phyloP scores from a whole-genome alignment of 768 basidiomycete genomes.

The Boletellus emodensis region DNA sequence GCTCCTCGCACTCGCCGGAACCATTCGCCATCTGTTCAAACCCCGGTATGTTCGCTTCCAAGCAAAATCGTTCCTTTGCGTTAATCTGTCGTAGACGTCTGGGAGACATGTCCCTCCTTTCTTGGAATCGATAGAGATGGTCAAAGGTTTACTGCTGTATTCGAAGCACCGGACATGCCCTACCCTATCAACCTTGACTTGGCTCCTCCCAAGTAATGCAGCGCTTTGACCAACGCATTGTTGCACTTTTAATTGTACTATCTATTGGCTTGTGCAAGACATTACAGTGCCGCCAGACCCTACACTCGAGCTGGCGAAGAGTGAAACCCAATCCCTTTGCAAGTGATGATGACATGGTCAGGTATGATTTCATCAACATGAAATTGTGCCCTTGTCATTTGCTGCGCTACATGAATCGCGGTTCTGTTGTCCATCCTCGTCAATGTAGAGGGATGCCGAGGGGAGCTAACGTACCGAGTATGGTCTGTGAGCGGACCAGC shows the following conservation, averaged over 20 bases:
- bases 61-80: neutral
- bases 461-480: slow-evolving; percentile 46
- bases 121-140: slow-evolving; percentile 63
- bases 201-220: slow-evolving; percentile 22
- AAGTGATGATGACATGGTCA: slow-evolving; percentile 47
- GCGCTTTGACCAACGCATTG: slow-evolving; percentile 5
- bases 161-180: neutral
- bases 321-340: slow-evolving; percentile 62
- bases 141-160: slow-evolving; percentile 1
- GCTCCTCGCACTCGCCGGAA: slow-evolving; percentile 79
- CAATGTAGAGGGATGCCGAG: neutral
- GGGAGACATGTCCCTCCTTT: slow-evolving; percentile 83
- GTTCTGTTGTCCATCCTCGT: slow-evolving; percentile 34
- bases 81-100: slow-evolving; percentile 51
- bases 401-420: slow-evolving; percentile 71
- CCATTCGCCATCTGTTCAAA: slow-evolving; percentile 88
- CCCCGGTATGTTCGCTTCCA: slow-evolving; percentile 58
- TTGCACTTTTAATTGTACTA: slow-evolving; percentile 22
- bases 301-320: slow-evolving; percentile 7
- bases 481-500: slow-evolving; percentile 61
- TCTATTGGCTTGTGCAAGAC: slow-evolving; percentile 8
- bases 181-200: slow-evolving; percentile 22
- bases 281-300: neutral
- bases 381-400: slow-evolving; percentile 66
- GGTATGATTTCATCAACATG: slow-evolving; percentile 41